A percentile compares a stretch with the other conserved stretches of the same genome.
These are phyloP conservation scores for Yamadazyma atlantica DNA, from an alignment of 1,139 yeast genomes.

Conservation along the genomic window DNA sequence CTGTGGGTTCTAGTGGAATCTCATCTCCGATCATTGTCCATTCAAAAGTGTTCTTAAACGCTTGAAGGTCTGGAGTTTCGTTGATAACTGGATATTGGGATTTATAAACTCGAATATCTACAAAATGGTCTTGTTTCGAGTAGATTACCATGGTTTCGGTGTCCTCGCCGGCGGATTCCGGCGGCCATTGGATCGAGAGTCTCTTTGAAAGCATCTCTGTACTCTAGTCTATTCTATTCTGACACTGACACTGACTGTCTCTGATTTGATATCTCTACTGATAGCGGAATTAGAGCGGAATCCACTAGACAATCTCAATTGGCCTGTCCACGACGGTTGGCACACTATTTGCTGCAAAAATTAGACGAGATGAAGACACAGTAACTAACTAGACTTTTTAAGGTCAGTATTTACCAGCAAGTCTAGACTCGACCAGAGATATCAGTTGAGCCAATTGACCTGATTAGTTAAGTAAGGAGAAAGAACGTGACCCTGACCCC, in stretches of 20 bases:
- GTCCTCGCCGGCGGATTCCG: conserved; percentile 40
- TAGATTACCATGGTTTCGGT: conserved; percentile 56
- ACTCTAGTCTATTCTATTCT: too few species aligned
- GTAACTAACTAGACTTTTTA: too few species aligned
- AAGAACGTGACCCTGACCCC: too few species aligned
- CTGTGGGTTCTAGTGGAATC: conserved; percentile 17
- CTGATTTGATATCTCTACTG: background rate
- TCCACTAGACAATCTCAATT: too few species aligned
- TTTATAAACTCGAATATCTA: conserved; percentile 39
- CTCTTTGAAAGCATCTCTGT: conserved; percentile 44
- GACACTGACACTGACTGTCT: too few species aligned
- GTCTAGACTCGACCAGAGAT: too few species aligned
- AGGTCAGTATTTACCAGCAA: too few species aligned
- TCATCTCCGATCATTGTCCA: conserved; percentile 44
- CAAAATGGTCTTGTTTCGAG: conserved; percentile 43
- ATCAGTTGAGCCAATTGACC: too few species aligned
- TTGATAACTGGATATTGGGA: conserved; percentile 22
- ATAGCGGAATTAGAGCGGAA: conserved; percentile 1
- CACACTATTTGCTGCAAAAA: too few species aligned
- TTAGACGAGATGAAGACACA: too few species aligned
- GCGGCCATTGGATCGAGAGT: conserved; percentile 55
- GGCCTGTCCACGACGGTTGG: too few species aligned
- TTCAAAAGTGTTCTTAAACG: conserved; percentile 29
- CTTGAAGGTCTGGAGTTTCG: conserved; percentile 11
- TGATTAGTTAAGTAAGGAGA: too few species aligned